Conservation (phyloP, 164 flowering plant genomes). For the Umbilicus rupestris region DNA sequence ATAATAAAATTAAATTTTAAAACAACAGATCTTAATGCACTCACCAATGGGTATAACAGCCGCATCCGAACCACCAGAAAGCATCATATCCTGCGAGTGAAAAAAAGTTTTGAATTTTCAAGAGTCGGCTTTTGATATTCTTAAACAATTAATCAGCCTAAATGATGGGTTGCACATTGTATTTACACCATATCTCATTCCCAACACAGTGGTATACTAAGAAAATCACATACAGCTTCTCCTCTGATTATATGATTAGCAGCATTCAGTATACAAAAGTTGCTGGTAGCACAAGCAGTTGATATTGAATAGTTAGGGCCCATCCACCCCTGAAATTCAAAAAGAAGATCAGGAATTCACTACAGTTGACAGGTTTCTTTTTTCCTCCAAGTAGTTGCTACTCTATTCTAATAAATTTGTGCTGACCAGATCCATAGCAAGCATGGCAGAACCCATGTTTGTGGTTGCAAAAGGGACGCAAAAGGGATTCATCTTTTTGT, state of each 20-base stretch:
- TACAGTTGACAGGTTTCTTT: not conserved
- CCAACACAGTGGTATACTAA: conserved; percentile 1
- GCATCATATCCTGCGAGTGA: conserved; percentile 81
- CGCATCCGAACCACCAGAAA: conserved; percentile 97
- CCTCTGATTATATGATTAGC: conserved; percentile 92
- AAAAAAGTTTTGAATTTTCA: not conserved
- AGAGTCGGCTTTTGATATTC: not conserved
- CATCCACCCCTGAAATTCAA: conserved; percentile 88
- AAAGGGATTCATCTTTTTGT: conserved; percentile 94
- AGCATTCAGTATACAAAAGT: conserved; percentile 91
- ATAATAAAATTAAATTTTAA: not conserved
- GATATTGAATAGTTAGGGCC: conserved; percentile 99
- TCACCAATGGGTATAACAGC: conserved; percentile 86
- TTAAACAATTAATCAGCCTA: not conserved
- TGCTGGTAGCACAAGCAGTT: conserved; percentile 98
- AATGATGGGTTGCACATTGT: not conserved
- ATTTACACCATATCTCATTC: not conserved
- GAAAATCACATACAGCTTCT: conserved; percentile 72
- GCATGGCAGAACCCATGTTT: conserved; percentile 99
- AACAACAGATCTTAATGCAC: not conserved
- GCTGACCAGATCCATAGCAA: conserved; percentile 94
- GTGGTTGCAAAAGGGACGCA: conserved; percentile 98
- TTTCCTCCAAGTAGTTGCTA: not conserved
- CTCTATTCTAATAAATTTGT: not conserved
- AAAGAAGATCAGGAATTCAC: not conserved